These are phyloP conservation scores for Candida sanyaensis DNA, from an alignment of 1,139 yeast species.

Conservation along the genomic window DNA sequence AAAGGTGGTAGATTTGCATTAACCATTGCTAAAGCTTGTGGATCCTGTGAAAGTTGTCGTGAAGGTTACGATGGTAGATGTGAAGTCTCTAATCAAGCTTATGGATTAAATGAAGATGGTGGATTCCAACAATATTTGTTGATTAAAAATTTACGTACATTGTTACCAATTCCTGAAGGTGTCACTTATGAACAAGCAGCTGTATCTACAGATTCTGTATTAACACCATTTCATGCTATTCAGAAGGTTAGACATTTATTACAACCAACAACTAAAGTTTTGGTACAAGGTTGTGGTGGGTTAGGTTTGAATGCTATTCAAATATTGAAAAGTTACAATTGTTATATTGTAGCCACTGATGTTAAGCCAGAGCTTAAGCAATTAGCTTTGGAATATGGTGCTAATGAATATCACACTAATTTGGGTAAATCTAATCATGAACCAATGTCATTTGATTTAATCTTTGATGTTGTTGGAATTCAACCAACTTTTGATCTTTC, in stretches of 20 bases:
- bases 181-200: conserved; percentile 51
- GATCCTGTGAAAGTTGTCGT: conserved; percentile 44
- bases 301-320: conserved; percentile 53
- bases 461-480: conserved; percentile 49
- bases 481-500: conserved; percentile 38
- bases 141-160: conserved; percentile 34
- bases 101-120: conserved; percentile 49
- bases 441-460: conserved; percentile 37
- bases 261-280: conserved; percentile 39
- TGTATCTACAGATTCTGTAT: conserved; percentile 49
- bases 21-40: conserved; percentile 43
- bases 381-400: conserved; percentile 40
- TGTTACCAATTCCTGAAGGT: conserved; percentile 49
- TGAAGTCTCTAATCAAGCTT: conserved; percentile 22
- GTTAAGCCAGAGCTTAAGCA: conserved; percentile 30
- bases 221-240: conserved; percentile 55
- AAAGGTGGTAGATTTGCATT: conserved; percentile 41
- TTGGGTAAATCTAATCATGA: conserved; percentile 27
- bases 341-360: conserved; percentile 43
- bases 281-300: conserved; percentile 53
- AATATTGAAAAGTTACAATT: conserved; percentile 42
- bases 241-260: conserved; percentile 35
- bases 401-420: conserved; percentile 43
- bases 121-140: conserved; percentile 52
- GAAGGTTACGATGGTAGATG: conserved; percentile 46